Conservation (phyloP, 108 stramenopile species). For the Nannochloropsis oceanica region DNA sequence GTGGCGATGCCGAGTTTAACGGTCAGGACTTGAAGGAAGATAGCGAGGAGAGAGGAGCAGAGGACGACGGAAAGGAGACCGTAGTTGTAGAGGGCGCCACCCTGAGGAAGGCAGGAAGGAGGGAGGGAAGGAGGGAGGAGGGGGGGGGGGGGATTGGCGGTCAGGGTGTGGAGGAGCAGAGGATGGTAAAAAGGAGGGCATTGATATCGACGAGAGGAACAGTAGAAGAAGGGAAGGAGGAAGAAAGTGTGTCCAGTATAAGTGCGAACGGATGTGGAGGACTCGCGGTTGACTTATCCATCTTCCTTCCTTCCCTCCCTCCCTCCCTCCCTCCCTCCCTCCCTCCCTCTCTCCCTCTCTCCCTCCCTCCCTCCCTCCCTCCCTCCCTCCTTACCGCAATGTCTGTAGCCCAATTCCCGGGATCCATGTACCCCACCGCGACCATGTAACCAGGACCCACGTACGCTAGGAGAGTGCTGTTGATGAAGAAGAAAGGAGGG, state of each 20-base stretch:
- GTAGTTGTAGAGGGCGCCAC: not conserved
- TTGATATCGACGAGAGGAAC: not conserved
- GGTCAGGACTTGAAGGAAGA: not conserved
- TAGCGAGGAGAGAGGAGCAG: not conserved
- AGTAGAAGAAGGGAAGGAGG: not conserved
- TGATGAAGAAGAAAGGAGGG: not conserved
- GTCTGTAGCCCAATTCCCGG: conserved; percentile 14
- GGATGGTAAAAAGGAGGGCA: no score
- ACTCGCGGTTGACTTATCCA: not conserved
- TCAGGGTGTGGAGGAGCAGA: no score
- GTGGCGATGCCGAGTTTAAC: conserved; percentile 8
- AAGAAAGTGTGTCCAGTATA: no score
- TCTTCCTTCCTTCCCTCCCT: not conserved
- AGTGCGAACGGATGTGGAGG: no score
- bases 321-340: no score
- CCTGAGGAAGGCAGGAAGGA: not conserved
- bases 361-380: not conserved
- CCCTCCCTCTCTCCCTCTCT: no score
- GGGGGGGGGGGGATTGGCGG: no score
- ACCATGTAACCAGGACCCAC: conserved; percentile 7
- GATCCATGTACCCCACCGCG: conserved; percentile 22
- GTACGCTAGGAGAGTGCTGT: not conserved
- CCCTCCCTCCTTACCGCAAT: conserved; percentile 1
- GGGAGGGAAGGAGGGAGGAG: no score
- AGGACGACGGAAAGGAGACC: not conserved